phyloP scores from a whole-genome alignment of 257 asterid species.

The Ehretia macrophylla region DNA sequence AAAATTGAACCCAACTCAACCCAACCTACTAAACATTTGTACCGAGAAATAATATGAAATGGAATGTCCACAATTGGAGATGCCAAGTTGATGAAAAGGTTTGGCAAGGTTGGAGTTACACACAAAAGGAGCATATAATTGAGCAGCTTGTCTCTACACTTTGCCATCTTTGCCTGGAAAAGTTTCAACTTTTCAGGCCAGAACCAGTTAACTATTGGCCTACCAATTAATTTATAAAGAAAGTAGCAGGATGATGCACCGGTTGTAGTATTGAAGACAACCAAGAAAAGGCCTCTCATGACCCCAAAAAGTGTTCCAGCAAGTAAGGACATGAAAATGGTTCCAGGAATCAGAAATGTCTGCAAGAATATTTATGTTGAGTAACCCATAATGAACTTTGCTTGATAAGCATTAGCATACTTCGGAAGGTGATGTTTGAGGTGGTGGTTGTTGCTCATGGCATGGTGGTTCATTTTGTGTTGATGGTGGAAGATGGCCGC shows the following conservation, averaged over 20 bases:
- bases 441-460: no score
- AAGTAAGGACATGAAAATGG: conserved; percentile 88
- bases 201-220: conserved; percentile 76
- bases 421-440: conserved; percentile 75
- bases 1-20: no score
- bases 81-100: conserved; percentile 89
- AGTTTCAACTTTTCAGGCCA: conserved; percentile 87
- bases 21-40: no score
- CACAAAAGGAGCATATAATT: conserved; percentile 88
- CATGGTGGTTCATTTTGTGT: no score
- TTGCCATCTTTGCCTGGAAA: conserved; percentile 87
- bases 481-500: no score
- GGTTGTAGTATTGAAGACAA: conserved; percentile 82
- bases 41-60: no score
- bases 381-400: conserved; percentile 74
- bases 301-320: conserved; percentile 97
- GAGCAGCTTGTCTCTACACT: conserved; percentile 75
- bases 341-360: conserved; percentile 96
- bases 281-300: conserved; percentile 71
- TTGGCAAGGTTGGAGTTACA: conserved; percentile 89
- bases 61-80: conserved; percentile 94
- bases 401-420: conserved; percentile 63
- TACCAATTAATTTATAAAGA: conserved; percentile 74
- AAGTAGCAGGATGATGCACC: conserved; percentile 94
- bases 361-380: conserved; percentile 93